Base-by-base conservation (phyloP, 2,329 filamentous ascomycete genomes). In the Epichloe gansuensis region DNA sequence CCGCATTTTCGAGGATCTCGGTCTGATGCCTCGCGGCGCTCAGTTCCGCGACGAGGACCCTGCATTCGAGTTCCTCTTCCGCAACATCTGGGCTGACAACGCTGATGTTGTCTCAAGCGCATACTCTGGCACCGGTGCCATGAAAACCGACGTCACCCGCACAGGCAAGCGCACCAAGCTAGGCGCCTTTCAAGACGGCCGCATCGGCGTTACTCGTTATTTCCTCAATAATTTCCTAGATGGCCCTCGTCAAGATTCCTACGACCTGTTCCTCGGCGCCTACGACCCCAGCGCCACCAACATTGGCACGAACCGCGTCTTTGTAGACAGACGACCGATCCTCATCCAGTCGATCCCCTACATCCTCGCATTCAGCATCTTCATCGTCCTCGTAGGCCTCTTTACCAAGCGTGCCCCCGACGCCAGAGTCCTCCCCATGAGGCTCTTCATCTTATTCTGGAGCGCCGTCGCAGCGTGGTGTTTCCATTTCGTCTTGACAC, bases 91-190 rank as follows among this genome's bases (percentile, higher is more conserved):
- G 93, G 93, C 93, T 34, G 93, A 98, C 70, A 98, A 98, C 63
- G 93, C 94, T 52, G 93, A 98, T 66, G 85, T 94, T 25, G 90
- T 98, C 36, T 95, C 90, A 17, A 85, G 81, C 59, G 84, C 89
- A 0, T 98, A 98, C 68, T 93, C 93, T 1, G 93, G 93, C 51
- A 98, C 94, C 0, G 94, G 93, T 3, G 93, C 93, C 49, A 81
- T 98, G 72, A 98, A 98, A 77, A 98, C 93, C 0, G 94, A 98
- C 66, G 89, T 97, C 61, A 98, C 93, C 2, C 84, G 93, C n/a
- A 89, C 89, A 2, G 94, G 91, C 48, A 82, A 87, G 62, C 82
- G 94, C 51, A 98, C 93, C 34, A 89, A 84, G 64, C 79, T 81
- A 8, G 93, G 93, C 51, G 85, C 87, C 53, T 71, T 95, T 48